Conservation (phyloP, 2,329 filamentous ascomycete species). For the Botrytis fragariae region DNA sequence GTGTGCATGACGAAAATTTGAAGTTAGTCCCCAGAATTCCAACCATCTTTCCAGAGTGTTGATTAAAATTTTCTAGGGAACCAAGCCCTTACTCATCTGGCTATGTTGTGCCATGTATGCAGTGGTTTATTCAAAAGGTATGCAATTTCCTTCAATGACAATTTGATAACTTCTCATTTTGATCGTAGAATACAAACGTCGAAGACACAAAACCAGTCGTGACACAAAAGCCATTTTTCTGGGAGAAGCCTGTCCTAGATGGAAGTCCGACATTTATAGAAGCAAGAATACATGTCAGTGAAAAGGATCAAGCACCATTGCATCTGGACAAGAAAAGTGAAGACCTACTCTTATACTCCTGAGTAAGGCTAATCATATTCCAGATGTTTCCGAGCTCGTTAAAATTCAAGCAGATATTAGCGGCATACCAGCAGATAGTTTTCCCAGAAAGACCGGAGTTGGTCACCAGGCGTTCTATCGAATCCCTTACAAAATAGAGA, state of each 20-base stretch:
- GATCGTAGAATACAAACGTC: not conserved
- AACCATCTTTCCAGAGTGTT: too few relatives aligned
- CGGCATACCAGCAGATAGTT: not conserved
- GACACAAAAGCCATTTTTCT: not conserved
- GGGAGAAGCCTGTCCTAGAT: not conserved
- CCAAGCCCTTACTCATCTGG: not conserved
- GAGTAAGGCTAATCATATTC: not conserved
- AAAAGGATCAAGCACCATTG: not conserved
- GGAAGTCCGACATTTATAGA: not conserved
- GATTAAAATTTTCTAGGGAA: not conserved
- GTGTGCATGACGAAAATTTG: not conserved
- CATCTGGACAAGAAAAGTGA: not conserved
- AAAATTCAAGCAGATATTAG: conserved; percentile 11
- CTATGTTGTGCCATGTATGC: not conserved
- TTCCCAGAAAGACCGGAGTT: not conserved
- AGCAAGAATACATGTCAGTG: not conserved
- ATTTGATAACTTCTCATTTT: too few relatives aligned
- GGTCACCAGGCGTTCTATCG: not conserved
- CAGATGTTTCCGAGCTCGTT: conserved; percentile 1
- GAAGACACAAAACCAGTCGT: conserved; percentile 3
- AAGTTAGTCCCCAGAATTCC: not conserved
- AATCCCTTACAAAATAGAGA: not conserved
- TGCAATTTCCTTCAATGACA: not conserved
- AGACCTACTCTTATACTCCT: not conserved
- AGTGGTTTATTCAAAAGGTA: conserved; percentile 3